Base-by-base conservation (phyloP, 768 basidiomycete species). In the Steccherinum ochraceum region DNA sequence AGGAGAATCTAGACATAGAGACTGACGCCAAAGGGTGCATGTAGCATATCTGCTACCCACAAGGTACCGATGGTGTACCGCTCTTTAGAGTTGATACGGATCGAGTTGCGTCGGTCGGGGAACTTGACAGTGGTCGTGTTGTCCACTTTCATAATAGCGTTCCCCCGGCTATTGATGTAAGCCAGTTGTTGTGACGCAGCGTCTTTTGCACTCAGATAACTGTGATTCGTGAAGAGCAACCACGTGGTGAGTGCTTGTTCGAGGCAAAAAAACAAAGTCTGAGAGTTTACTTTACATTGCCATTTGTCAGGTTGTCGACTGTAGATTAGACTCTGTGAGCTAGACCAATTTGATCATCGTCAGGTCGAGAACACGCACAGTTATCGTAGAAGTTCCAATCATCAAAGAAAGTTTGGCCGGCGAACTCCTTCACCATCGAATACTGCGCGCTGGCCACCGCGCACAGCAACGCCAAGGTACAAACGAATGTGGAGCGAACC, bases 61-160 rank as follows among this genome's bases (percentile, higher is more conserved):
- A 88, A 63, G 53, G 78, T 73, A 62, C 84, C 86, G 3, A 86
- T 69, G 0, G 68, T 67, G 50, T 71, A 86, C 47, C 71, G 64
- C 48, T 84, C 79, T 27, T 75, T 73, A 16, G 75, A 73, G 4
- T 79, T 64, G 45, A 89, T 79, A n/a, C 84, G 75, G 10, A 89
- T 78, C 0, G 80, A 77, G 60, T 86, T 83, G 54, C 87, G 74
- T 61, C 86, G 85, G 39, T 81, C 55, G 54, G 77, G 75, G 56
- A 52, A 59, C 16, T 63, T 63, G 16, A 86, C 76, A 1, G 60
- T 70, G 1, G 82, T 72, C 24, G 75, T 78, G 61, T 89, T 88
- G 68, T 89, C 88, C 12, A 89, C 86, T 59, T 76, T 79, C 61
- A 90, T 84, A 59, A 90, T 79, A 1, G 86, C 87, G 53, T 84